Evolutionary conservation across 257 asterid genomes (phyloP), one percentile per base, ranked within the genome.

Genomic region (Jaltomata sinuosa): DNA sequence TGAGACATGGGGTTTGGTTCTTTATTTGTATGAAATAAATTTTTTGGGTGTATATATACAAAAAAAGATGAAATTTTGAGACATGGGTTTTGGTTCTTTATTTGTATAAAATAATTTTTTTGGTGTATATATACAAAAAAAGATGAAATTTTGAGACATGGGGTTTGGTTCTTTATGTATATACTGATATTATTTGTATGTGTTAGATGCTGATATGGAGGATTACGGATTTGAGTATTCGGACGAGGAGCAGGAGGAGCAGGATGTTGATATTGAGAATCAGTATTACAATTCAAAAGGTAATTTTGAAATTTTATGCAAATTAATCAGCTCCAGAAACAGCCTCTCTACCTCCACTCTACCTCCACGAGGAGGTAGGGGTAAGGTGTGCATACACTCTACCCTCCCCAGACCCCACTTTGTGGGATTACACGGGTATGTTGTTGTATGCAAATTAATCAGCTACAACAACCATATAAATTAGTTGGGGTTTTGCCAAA

Each of bases 191-290:
- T 34, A 67, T 32, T 18, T 67, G 77, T 67, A 67, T 67, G 11
- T 67, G 3, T 67, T 67, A 67, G 77, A 67, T 67, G 47, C 29
- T 67, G 49, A 67, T 67, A 94, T 96, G 98, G 99, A 96, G 90
- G 97, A 96, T 85, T 96, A 94, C 78, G 98, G 98, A 49, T 96
- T 96, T 82, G 98, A 96, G 92, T 96, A 96, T 90, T 96, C 98
- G 8, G 98, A 93, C 80, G 99, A 96, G 84, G 99, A 96, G 88
- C 98, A 94, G 4, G 98, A 94, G 85, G 99, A 94, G 84, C 98
- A 94, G 90, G 97, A 96, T 85, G 98, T 94, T 76, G 99, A 94
- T 88, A 93, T 96, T 76, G 99, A 94, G 89, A 96, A 96, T 85
- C 98, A 96, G 87, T 96, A 96, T 86, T 96, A 96, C 92, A 94